A percentile compares a stretch with the other conserved stretches of the same genome.
Evolutionary conservation across 192 early-diverging fungal species (phyloP).

Genomic region (Gonapodya prolifera): DNA sequence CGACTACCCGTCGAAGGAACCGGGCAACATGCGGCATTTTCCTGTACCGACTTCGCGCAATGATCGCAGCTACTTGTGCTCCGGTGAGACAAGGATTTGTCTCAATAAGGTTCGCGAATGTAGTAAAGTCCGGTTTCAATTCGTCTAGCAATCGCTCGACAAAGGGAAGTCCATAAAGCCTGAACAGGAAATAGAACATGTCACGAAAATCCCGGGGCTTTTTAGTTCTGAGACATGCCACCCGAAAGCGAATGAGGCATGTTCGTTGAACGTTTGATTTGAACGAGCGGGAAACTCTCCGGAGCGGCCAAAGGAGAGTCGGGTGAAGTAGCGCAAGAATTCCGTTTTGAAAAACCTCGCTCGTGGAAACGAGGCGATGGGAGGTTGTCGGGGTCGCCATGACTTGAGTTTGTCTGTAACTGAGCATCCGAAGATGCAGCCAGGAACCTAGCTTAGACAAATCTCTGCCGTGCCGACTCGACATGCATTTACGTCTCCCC

Average conservation of each 20-base stretch:
- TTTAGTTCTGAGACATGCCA: not conserved
- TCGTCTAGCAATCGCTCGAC: not conserved
- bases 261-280: not conserved
- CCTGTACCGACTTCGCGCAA: not conserved
- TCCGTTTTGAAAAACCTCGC: not conserved
- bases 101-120: not conserved
- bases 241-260: not conserved
- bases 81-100: not conserved
- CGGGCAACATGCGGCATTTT: not conserved
- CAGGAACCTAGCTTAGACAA: too few relatives aligned
- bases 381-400: too few relatives aligned
- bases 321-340: not conserved
- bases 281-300: not conserved
- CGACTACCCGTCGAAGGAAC: too few relatives aligned
- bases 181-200: not conserved
- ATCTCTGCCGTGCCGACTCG: too few relatives aligned
- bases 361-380: too few relatives aligned
- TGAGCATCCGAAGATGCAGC: too few relatives aligned
- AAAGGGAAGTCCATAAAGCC: not conserved
- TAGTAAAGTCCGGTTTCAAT: not conserved
- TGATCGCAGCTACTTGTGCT: not conserved
- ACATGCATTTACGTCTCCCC: too few relatives aligned
- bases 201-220: not conserved
- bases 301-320: not conserved
- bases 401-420: too few relatives aligned